Percentiles rank a stretch among this genome's conserved stretches.
Evolutionary conservation across 108 stramenopile genomes (phyloP).

Genomic region (Fragilaria crotonensis): DNA sequence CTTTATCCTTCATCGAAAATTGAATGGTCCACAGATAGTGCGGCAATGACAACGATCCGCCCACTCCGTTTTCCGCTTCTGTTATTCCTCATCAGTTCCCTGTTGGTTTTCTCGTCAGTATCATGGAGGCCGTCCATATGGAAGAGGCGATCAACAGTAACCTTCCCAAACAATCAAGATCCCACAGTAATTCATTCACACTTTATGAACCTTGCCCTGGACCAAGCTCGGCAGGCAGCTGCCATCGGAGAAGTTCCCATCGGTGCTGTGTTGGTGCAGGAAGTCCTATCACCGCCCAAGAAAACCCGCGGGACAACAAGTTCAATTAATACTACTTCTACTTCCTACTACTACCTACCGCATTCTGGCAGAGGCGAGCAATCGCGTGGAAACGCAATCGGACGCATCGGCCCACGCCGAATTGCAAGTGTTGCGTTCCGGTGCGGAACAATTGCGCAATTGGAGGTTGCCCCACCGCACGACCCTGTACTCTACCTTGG

Average conservation of each 20-base stretch:
- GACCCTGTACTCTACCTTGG: slow-evolving; percentile 79
- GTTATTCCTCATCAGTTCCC: too few relatives aligned
- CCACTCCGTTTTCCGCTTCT: too few relatives aligned
- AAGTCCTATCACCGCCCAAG: slow-evolving; percentile 5
- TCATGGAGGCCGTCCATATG: too few relatives aligned
- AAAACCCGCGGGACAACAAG: background rate
- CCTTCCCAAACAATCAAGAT: too few relatives aligned
- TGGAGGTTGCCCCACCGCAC: slow-evolving; percentile 76
- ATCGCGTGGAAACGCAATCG: slow-evolving; percentile 57
- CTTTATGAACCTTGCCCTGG: slow-evolving; percentile 67
- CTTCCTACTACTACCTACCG: background rate
- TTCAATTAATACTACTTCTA: background rate
- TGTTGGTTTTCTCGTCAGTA: too few relatives aligned
- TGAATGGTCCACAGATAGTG: too few relatives aligned
- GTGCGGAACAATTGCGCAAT: slow-evolving; percentile 42
- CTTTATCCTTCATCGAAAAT: too few relatives aligned
- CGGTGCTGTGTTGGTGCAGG: slow-evolving; percentile 63
- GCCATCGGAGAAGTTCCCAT: slow-evolving; percentile 70
- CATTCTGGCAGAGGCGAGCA: slow-evolving; percentile 55
- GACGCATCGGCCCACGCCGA: slow-evolving; percentile 91
- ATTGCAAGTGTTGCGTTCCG: slow-evolving; percentile 55
- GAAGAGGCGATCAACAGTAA: too few relatives aligned
- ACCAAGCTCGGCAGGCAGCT: slow-evolving; percentile 47
- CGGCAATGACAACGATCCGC: too few relatives aligned
- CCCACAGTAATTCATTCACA: slow-evolving; percentile 33